A percentile compares a stretch with the other conserved stretches of the same genome.
phyloP scores from a whole-genome alignment of 192 early-diverging fungal species.

The Coemansia sp. region DNA sequence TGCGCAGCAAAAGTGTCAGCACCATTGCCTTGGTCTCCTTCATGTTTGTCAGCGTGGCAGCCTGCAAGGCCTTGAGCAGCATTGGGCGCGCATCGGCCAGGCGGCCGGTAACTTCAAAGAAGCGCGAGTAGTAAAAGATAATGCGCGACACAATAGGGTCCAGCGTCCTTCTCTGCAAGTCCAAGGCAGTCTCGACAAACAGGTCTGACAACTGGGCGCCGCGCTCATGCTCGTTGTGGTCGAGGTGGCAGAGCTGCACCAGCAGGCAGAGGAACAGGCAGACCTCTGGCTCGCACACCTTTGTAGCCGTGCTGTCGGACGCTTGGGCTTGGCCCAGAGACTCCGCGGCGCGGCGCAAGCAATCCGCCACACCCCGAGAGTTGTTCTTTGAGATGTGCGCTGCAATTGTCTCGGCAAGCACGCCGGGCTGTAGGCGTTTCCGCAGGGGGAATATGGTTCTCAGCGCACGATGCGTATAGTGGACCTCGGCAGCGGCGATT shows the following conservation, averaged over 20 bases:
- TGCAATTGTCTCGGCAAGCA: slow-evolving; percentile 61
- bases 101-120: slow-evolving; percentile 74
- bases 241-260: slow-evolving; percentile 78
- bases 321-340: slow-evolving; percentile 14
- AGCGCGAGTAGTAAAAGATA: slow-evolving; percentile 92
- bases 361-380: slow-evolving; percentile 20
- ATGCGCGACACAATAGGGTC: slow-evolving; percentile 87
- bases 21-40: slow-evolving; percentile 85
- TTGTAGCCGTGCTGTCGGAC: slow-evolving; percentile 7
- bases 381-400: slow-evolving; percentile 39
- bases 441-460: slow-evolving; percentile 78
- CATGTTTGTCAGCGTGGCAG: slow-evolving; percentile 87
- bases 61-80: slow-evolving; percentile 81
- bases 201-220: slow-evolving; percentile 67
- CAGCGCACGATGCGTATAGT: slow-evolving; percentile 86
- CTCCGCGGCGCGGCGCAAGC: slow-evolving; percentile 13
- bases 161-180: slow-evolving; percentile 81
- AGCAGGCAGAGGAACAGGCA: slow-evolving; percentile 83
- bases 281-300: slow-evolving; percentile 67
- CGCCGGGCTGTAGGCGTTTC: slow-evolving; percentile 66
- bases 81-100: slow-evolving; percentile 74
- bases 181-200: slow-evolving; percentile 62
- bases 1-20: slow-evolving; percentile 87
- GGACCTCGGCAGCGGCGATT: slow-evolving; percentile 78
- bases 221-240: slow-evolving; percentile 67